Conservation (phyloP, 208 protist species). For the Plasmodiophora brassicae region DNA sequence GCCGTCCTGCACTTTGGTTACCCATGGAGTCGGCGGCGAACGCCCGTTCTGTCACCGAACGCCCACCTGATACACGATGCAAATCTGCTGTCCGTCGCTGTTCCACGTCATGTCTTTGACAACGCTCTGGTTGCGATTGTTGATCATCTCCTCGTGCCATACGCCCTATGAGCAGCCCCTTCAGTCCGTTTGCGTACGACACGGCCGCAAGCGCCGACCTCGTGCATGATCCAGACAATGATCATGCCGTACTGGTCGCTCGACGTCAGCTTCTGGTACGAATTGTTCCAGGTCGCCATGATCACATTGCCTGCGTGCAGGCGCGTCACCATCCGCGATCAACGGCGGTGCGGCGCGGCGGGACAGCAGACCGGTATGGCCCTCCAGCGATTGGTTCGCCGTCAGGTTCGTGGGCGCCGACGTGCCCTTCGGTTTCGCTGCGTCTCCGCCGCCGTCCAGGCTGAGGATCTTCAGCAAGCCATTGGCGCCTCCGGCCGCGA, state of each 20-base stretch:
- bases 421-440: constrained; percentile 50
- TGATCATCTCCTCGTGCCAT: constrained; percentile 97
- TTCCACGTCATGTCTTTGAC: constrained; percentile 86
- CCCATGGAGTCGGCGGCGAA: no score
- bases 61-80: constrained; percentile 90
- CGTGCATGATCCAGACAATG: constrained; percentile 91
- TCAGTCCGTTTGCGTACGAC: neutral
- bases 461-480: constrained; percentile 90
- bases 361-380: constrained; percentile 67
- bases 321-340: neutral
- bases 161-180: constrained; percentile 54
- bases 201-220: constrained; percentile 42
- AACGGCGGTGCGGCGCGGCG: neutral
- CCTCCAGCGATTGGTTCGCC: constrained; percentile 88
- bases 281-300: constrained; percentile 78
- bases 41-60: no score
- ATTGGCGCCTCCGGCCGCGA: constrained; percentile 85
- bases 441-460: constrained; percentile 67
- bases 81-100: constrained; percentile 82
- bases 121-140: constrained; percentile 85
- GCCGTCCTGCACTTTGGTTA: constrained; percentile 52
- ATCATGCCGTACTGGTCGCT: constrained; percentile 84
- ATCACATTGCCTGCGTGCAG: neutral
- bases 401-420: constrained; percentile 74
- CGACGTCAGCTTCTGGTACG: constrained; percentile 87